Evolutionary conservation across 2,329 filamentous ascomycete species (phyloP).

Genomic region (Lomentospora prolificans): DNA sequence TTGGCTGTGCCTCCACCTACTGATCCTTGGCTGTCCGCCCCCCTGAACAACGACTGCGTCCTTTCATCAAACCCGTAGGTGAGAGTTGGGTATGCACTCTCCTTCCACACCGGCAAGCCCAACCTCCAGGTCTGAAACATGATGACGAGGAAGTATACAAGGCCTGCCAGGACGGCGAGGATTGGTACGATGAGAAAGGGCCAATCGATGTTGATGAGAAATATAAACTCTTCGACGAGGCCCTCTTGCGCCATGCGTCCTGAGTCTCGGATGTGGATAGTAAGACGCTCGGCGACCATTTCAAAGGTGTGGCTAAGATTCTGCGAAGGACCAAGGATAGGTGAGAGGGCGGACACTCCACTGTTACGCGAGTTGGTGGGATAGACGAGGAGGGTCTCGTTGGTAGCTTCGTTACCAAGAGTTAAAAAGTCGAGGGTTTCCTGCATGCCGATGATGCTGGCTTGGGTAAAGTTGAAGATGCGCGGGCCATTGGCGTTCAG

Average conservation of each 20-base stretch:
- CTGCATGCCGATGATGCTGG: not conserved
- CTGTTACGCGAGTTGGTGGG: not conserved
- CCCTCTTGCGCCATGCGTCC: not conserved
- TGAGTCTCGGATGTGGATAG: not conserved
- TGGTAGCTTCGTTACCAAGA: not conserved
- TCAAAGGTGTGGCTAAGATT: not conserved
- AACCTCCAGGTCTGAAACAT: not conserved
- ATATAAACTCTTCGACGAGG: not conserved
- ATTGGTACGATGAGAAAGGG: not conserved
- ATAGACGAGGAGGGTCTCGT: not conserved
- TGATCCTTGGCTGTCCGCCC: too few species aligned
- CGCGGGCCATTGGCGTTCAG: not conserved
- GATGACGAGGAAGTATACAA: not conserved
- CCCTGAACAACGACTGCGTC: not conserved
- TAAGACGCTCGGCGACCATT: not conserved
- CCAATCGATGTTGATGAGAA: not conserved
- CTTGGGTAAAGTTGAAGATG: slow-evolving; percentile 2
- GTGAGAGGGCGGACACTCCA: not conserved
- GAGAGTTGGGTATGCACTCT: not conserved
- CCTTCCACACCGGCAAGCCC: slow-evolving; percentile 3
- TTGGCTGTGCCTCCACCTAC: too few species aligned
- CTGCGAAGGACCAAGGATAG: not conserved
- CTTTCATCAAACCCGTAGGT: slow-evolving; percentile 1
- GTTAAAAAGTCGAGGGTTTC: not conserved
- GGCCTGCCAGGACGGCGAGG: not conserved